Evolutionary conservation across 352 stramenopile genomes (phyloP).

Genomic region (Phytopythium mirpurense): DNA sequence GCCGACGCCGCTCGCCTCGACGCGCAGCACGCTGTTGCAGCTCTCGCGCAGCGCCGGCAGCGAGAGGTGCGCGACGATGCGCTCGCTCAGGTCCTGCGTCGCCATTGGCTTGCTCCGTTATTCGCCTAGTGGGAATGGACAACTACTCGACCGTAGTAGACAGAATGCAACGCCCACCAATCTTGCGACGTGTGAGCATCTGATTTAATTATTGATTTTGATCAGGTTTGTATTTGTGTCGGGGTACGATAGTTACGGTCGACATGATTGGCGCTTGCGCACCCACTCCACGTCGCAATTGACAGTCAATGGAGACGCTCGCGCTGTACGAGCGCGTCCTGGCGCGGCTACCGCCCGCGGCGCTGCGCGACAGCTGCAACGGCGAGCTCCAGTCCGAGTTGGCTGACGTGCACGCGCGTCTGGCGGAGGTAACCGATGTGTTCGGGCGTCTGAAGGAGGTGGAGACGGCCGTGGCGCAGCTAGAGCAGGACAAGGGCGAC

Average conservation of each 20-base stretch:
- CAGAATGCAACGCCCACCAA: no score
- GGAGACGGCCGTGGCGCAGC: background rate
- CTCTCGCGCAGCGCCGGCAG: background rate
- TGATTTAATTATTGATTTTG: no score
- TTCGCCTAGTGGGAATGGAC: no score
- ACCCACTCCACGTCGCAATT: no score
- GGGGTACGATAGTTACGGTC: no score
- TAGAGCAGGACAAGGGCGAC: background rate
- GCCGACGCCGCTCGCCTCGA: background rate
- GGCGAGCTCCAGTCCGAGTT: background rate
- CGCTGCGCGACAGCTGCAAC: slow-evolving; percentile 1
- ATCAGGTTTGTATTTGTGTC: no score
- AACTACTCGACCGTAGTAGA: no score
- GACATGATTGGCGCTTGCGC: no score
- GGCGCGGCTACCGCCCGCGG: background rate
- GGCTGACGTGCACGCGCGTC: background rate
- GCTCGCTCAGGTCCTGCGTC: background rate
- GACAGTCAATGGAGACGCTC: background rate
- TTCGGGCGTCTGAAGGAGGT: background rate
- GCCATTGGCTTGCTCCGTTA: no score
- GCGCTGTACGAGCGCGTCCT: background rate
- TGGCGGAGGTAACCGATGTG: background rate
- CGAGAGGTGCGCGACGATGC: background rate
- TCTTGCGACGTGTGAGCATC: no score
- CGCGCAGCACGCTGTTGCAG: background rate